Conservation (phyloP, 2,329 filamentous ascomycete genomes). For the Exserohilum rostratum region DNA sequence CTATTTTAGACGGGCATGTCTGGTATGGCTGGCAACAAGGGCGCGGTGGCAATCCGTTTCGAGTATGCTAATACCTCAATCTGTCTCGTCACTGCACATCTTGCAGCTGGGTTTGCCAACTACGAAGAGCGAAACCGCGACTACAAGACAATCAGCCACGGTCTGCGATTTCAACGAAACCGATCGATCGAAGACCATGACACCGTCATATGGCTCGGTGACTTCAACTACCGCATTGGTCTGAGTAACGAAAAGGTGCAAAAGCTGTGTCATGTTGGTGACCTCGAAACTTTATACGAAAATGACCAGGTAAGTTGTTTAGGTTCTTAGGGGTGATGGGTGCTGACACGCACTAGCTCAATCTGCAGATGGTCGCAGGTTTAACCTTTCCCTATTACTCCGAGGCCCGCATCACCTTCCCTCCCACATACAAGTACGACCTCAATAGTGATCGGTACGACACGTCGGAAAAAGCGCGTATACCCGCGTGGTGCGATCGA, state of each 20-base stretch:
- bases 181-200: conserved; percentile 90
- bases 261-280: conserved; percentile 71
- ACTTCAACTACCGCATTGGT: conserved; percentile 98
- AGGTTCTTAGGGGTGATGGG: neutral
- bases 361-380: conserved; percentile 94
- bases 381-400: conserved; percentile 90
- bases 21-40: conserved; percentile 97
- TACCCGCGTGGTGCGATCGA: conserved; percentile 96
- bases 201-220: conserved; percentile 87
- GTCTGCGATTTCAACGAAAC: conserved; percentile 88
- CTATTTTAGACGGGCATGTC: conserved; percentile 76
- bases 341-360: conserved; percentile 64
- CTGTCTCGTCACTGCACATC: conserved; percentile 94
- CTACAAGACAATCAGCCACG: conserved; percentile 85
- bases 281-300: conserved; percentile 81
- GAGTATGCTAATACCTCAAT: conserved; percentile 92
- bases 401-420: conserved; percentile 84
- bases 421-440: conserved; percentile 96
- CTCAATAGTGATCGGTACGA: conserved; percentile 88
- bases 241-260: conserved; percentile 79
- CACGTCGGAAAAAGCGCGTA: conserved; percentile 91
- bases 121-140: conserved; percentile 96
- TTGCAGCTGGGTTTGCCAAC: conserved; percentile 94
- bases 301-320: conserved; percentile 75
- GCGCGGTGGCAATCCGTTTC: conserved; percentile 93